Evolutionary conservation across 495 filamentous ascomycete species (phyloP).

Genomic region (Thermochaetoides thermophila): DNA sequence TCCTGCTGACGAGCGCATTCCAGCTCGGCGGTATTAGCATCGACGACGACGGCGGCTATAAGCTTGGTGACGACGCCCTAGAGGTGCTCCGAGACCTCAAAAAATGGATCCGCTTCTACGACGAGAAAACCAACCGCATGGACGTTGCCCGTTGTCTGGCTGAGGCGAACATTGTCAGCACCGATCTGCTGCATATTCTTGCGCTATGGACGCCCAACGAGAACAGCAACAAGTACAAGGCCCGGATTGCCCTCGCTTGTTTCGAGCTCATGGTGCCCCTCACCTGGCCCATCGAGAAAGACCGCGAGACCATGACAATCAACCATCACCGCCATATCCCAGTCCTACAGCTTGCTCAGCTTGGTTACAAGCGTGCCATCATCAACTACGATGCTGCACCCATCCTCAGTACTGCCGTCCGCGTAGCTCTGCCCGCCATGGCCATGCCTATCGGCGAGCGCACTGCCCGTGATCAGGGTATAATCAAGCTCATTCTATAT

Average conservation of each 20-base stretch:
- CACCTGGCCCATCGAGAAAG: constrained; percentile 84
- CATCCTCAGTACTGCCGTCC: constrained; percentile 63
- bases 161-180: constrained; percentile 81
- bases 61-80: constrained; percentile 83
- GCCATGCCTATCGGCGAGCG: constrained; percentile 62
- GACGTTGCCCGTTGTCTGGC: constrained; percentile 89
- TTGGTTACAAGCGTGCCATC: constrained; percentile 76
- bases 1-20: background rate
- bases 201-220: constrained; percentile 60
- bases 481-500: constrained; percentile 83
- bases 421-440: constrained; percentile 78
- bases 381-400: constrained; percentile 62
- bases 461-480: constrained; percentile 68
- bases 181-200: constrained; percentile 82
- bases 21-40: constrained; percentile 79
- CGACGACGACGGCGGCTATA: constrained; percentile 65
- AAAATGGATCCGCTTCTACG: constrained; percentile 87
- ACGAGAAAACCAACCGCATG: constrained; percentile 84
- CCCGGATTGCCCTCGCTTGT: constrained; percentile 58
- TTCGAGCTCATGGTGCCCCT: constrained; percentile 86
- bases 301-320: constrained; percentile 61
- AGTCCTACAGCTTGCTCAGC: constrained; percentile 73
- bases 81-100: constrained; percentile 85
- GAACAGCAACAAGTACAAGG: constrained; percentile 58
- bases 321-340: constrained; percentile 87